Conservation (phyloP, 164 flowering plant genomes). For the Taxillus chinensis region DNA sequence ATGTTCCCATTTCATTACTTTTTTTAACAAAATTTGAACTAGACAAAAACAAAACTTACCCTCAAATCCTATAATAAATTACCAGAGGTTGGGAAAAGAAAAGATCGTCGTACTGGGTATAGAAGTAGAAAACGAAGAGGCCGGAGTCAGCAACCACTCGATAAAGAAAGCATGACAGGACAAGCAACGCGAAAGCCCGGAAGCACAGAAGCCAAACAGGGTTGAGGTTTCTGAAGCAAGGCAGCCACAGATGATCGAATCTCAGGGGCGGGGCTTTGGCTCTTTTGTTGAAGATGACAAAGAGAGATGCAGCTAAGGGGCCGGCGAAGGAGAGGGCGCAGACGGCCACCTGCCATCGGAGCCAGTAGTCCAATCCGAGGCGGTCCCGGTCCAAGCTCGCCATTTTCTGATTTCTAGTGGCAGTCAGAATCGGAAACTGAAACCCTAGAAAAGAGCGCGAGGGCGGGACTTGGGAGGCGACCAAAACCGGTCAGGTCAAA, state of each 20-base stretch:
- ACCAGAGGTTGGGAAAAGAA: no score
- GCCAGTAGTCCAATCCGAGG: conserved; percentile 23
- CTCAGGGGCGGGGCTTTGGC: conserved; percentile 5
- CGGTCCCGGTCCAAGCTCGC: background rate
- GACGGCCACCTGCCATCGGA: conserved; percentile 31
- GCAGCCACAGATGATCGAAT: conserved; percentile 20
- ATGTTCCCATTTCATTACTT: no score
- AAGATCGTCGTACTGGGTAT: conserved; percentile 31
- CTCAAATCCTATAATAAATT: no score
- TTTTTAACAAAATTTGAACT: no score
- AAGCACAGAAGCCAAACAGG: conserved; percentile 31
- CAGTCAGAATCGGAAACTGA: background rate
- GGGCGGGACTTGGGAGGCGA: no score
- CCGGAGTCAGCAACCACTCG: conserved; percentile 19
- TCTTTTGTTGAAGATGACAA: conserved; percentile 8
- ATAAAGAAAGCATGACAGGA: conserved; percentile 22
- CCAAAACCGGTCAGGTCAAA: no score
- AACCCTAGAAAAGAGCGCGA: background rate
- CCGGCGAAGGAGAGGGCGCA: conserved; percentile 24
- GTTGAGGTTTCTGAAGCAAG: conserved; percentile 30
- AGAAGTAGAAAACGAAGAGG: conserved; percentile 30
- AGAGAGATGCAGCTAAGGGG: conserved; percentile 14
- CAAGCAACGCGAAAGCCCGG: conserved; percentile 23
- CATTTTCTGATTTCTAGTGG: background rate
- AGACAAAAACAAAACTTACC: no score